These are phyloP conservation scores for Xylaria sp. DNA, from an alignment of 2,329 filamentous ascomycete species.

Conservation along the genomic window DNA sequence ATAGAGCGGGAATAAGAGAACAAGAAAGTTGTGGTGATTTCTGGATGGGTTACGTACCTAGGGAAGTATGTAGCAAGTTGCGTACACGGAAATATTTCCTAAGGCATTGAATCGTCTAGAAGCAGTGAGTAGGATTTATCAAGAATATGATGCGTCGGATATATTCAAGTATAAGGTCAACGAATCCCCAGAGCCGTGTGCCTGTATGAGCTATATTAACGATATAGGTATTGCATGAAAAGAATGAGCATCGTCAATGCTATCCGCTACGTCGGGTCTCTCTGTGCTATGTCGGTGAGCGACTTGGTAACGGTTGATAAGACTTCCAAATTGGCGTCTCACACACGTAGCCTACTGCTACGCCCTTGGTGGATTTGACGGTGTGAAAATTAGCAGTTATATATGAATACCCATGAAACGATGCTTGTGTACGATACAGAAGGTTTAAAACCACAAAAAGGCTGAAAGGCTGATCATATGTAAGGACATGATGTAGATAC, in stretches of 20 bases:
- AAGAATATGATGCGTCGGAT: too few species aligned
- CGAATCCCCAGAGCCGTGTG: neutral
- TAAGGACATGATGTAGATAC: neutral
- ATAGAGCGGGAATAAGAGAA: too few species aligned
- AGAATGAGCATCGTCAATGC: neutral
- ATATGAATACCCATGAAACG: neutral
- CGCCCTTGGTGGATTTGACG: neutral
- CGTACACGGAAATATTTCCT: too few species aligned
- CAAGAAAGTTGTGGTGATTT: too few species aligned
- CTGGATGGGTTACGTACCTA: too few species aligned
- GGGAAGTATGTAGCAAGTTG: neutral
- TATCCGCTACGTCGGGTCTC: neutral
- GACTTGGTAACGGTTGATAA: neutral
- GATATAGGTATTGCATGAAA: neutral
- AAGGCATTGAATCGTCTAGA: too few species aligned
- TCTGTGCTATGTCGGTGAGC: slow-evolving; percentile 13
- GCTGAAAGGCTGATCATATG: slow-evolving; percentile 19
- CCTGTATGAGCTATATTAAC: neutral
- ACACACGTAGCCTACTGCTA: neutral
- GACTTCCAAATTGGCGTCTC: neutral
- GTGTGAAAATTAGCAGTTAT: neutral
- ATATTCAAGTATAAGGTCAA: neutral
- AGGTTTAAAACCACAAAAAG: neutral
- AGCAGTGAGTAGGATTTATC: too few species aligned
- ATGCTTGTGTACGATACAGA: neutral